Evolutionary conservation across 163 green algal species (phyloP).

Genomic region (Scenedesmus sp.): DNA sequence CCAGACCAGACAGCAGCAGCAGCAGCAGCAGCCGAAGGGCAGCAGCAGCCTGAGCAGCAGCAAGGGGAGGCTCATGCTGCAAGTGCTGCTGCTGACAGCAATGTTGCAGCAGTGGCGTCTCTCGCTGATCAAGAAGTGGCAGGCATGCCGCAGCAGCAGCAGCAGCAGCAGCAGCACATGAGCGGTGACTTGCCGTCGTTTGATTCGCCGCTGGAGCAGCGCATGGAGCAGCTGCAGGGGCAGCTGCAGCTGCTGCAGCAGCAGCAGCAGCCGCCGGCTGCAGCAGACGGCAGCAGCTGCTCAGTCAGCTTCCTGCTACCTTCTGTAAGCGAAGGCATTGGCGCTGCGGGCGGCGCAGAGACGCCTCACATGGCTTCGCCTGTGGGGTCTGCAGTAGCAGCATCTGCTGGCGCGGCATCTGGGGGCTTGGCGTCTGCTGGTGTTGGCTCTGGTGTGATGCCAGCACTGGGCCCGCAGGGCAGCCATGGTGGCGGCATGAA

Average conservation of each 20-base stretch:
- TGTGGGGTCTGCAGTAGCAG: not conserved
- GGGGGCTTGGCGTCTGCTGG: too few relatives aligned
- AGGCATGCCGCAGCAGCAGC: not conserved
- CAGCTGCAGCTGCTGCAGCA: not conserved
- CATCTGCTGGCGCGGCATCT: not conserved
- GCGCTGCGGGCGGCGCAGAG: not conserved
- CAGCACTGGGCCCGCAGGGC: not conserved
- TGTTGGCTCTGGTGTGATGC: not conserved
- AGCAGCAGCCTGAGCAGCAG: not conserved
- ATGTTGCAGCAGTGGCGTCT: not conserved
- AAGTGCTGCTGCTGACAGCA: not conserved
- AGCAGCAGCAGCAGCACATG: not conserved
- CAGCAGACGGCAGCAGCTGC: not conserved
- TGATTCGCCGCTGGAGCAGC: not conserved
- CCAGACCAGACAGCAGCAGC: slow-evolving; percentile 2
- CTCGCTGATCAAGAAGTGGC: not conserved
- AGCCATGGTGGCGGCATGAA: not conserved
- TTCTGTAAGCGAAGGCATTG: not conserved
- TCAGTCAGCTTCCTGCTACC: slow-evolving; percentile 1
- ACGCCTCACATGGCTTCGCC: not conserved
- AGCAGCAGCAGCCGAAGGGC: not conserved
- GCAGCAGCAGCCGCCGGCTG: not conserved
- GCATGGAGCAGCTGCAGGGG: not conserved
- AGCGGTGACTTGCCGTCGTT: not conserved
- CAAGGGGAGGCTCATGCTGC: not conserved